These are phyloP conservation scores for Volutella citrinella DNA, from an alignment of 2,329 filamentous ascomycete species.

Conservation along the genomic window DNA sequence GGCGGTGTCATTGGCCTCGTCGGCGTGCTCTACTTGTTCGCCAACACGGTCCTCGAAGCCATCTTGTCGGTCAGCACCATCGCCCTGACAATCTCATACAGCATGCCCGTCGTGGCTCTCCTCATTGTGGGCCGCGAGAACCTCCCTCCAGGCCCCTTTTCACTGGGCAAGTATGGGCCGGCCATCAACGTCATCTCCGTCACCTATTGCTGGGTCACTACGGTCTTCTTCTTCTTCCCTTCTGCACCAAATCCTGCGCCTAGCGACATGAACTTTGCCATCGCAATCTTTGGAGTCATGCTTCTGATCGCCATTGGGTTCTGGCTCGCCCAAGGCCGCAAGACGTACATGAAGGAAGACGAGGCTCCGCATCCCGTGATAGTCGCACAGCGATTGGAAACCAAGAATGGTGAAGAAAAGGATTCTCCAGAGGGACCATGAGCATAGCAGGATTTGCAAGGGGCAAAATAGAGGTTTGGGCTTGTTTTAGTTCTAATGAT, in stretches of 20 bases:
- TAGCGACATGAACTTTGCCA: slow-evolving; percentile 54
- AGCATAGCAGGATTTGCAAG: too few relatives aligned
- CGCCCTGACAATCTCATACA: slow-evolving; percentile 48
- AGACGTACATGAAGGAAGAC: slow-evolving; percentile 30
- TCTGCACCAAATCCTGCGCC: slow-evolving; percentile 38
- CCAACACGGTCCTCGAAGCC: slow-evolving; percentile 49
- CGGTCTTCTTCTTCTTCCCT: slow-evolving; percentile 55
- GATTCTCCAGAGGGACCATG: too few relatives aligned
- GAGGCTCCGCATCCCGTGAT: too few relatives aligned
- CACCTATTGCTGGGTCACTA: slow-evolving; percentile 48
- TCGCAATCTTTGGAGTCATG: slow-evolving; percentile 54
- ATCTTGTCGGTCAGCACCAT: slow-evolving; percentile 55
- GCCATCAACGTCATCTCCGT: slow-evolving; percentile 44
- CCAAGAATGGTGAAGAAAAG: too few relatives aligned
- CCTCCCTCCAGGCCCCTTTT: slow-evolving; percentile 43
- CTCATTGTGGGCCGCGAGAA: slow-evolving; percentile 49
- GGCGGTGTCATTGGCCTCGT: slow-evolving; percentile 39
- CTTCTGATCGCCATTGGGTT: slow-evolving; percentile 45
- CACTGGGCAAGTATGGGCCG: slow-evolving; percentile 41
- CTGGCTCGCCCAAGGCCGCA: slow-evolving; percentile 46
- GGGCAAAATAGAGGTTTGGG: too few relatives aligned
- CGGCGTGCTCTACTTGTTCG: slow-evolving; percentile 53
- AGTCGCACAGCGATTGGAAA: too few relatives aligned
- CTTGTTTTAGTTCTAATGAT: too few relatives aligned
- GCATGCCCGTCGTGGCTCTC: slow-evolving; percentile 46